A percentile compares a stretch with the other conserved stretches of the same genome.
Conservation (phyloP, 768 basidiomycete genomes). For the Amanita exitialis region DNA sequence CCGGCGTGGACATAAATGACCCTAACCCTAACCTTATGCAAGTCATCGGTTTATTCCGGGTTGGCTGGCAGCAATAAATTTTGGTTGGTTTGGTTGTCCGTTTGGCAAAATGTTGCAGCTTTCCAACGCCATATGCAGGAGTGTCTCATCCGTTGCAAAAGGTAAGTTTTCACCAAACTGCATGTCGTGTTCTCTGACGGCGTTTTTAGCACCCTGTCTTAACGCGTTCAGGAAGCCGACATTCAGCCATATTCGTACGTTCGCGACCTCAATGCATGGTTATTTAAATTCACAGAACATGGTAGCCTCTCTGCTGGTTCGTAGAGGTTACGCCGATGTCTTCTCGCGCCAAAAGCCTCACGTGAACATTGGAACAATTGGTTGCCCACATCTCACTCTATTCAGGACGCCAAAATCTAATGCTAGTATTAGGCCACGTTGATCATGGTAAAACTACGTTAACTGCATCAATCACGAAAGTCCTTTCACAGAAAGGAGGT, state of each 20-base stretch:
- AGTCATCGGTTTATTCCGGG: slow-evolving; percentile 15
- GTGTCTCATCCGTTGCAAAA: slow-evolving; percentile 15
- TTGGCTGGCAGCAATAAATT: slow-evolving; percentile 12
- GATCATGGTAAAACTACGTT: slow-evolving; percentile 98
- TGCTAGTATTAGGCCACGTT: slow-evolving; percentile 59
- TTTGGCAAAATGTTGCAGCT: slow-evolving; percentile 37
- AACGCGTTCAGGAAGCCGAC: slow-evolving; percentile 17
- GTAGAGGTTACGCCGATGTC: slow-evolving; percentile 70
- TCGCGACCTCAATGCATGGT: slow-evolving; percentile 9
- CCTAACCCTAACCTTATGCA: slow-evolving; percentile 9
- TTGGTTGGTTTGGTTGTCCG: slow-evolving; percentile 2
- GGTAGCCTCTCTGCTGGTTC: slow-evolving; percentile 12
- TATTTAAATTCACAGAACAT: slow-evolving; percentile 8
- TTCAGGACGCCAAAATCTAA: slow-evolving; percentile 2
- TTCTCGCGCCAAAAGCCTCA: slow-evolving; percentile 78
- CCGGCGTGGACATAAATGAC: slow-evolving; percentile 17
- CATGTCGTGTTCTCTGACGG: slow-evolving; percentile 13
- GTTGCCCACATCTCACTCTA: slow-evolving; percentile 25
- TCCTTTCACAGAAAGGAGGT: slow-evolving; percentile 67
- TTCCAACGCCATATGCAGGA: slow-evolving; percentile 38
- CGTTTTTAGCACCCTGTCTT: slow-evolving; percentile 10
- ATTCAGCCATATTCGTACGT: slow-evolving; percentile 10
- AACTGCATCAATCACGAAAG: slow-evolving; percentile 93
- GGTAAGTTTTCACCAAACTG: neutral
- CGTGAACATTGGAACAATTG: slow-evolving; percentile 94